Conservation (phyloP, 2,329 filamentous ascomycete genomes). For the Cladosporium austrohemisphaericum region DNA sequence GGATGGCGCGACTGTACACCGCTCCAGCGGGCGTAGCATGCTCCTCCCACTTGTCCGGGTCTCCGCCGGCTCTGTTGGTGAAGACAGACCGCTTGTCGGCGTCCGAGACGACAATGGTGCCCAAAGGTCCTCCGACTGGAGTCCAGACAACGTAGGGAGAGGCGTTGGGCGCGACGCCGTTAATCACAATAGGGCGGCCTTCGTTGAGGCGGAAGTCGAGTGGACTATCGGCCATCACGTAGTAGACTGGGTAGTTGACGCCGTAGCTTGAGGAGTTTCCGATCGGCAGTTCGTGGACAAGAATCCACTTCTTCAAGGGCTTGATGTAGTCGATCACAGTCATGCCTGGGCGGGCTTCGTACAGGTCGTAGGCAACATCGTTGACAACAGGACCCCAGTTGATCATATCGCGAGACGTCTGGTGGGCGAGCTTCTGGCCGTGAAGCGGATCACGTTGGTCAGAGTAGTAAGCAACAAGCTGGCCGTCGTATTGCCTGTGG, state of each 20-base stretch:
- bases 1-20: constrained; percentile 15
- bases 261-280: constrained; percentile 13
- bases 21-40: constrained; percentile 15
- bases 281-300: constrained; percentile 15
- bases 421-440: constrained; percentile 67
- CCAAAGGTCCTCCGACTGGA: constrained; percentile 43
- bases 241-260: constrained; percentile 44
- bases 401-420: constrained; percentile 56
- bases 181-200: constrained; percentile 39
- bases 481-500: constrained; percentile 47
- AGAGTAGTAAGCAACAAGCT: constrained; percentile 66
- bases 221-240: constrained; percentile 47
- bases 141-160: constrained; percentile 54
- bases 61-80: constrained; percentile 14
- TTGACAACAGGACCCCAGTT: constrained; percentile 58
- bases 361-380: constrained; percentile 62
- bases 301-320: constrained; percentile 15
- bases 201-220: constrained; percentile 43
- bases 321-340: constrained; percentile 46
- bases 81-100: constrained; percentile 15
- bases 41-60: constrained; percentile 15
- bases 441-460: constrained; percentile 64
- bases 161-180: constrained; percentile 43
- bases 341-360: constrained; percentile 66
- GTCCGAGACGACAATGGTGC: constrained; percentile 46